Base-by-base conservation (phyloP, 371 early-diverging fungal genomes). In the Mortierella sp. region DNA sequence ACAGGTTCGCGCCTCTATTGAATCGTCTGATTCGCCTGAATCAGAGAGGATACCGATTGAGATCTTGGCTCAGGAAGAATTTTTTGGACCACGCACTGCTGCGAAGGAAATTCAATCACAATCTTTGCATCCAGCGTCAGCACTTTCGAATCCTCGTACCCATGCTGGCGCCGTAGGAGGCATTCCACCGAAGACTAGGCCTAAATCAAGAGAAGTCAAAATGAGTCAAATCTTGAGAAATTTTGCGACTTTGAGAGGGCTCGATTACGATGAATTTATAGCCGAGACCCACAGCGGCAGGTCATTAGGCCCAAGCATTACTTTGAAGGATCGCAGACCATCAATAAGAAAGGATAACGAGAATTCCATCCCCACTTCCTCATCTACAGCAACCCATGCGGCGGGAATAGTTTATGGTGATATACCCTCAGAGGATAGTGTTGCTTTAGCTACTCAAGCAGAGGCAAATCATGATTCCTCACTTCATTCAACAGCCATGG, bases 191-290 rank as follows among this genome's bases (percentile, higher is more conserved):
- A 51, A 69, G 19, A 32, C 57, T 26, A 61, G 78, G 5, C 42
- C 55, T 4, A 58, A 28, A 17, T 78, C 78, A 2, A 72, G 64
- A 29, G 80, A 74, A 34, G 80, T 80, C 19, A 56, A 61, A 31
- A 80, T 80, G 80, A 74, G 80, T 65, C 75, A 70, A 8, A 80
- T 80, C 29, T 51, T 80, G 28, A 62, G 60, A 13, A 74, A 73
- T 55, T 80, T 70, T 60, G 67, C 67, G 0, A 70, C 71, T 0
- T 35, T 80, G 26, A 68, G 80, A 19, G 80, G 80, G 28, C 64
- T 80, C 29, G 67, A 80, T 19, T 64, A 70, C 17, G 75, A 80
- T 1, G 75, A 74, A 13, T 72, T 65, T 32, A 26, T 72, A 12
- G 28, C 23, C 1, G 78, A 78, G 15, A 54, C 51, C 5, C 42